Percentiles rank a stretch among this genome's conserved stretches.
Conservation (phyloP, 257 asterid species). For the Oldenlandia corymbosa region DNA sequence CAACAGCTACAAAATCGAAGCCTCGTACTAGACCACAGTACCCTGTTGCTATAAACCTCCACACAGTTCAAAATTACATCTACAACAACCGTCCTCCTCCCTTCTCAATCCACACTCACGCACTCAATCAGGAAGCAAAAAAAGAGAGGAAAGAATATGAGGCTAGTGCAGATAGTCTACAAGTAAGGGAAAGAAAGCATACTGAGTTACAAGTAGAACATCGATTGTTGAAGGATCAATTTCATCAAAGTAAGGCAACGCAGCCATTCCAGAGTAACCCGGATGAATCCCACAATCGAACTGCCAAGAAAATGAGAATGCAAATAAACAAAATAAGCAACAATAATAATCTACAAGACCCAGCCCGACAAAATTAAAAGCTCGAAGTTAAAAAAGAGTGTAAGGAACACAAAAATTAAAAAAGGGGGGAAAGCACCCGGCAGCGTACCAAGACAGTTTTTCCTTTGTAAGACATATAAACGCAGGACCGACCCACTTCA, state of each 20-base stretch:
- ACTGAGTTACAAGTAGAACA: constrained; percentile 93
- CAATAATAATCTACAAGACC: too few species aligned
- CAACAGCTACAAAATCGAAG: background rate
- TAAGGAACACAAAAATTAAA: background rate
- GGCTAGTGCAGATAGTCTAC: too few species aligned
- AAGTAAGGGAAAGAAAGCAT: constrained; percentile 18
- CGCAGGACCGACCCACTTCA: constrained; percentile 98
- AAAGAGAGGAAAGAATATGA: too few species aligned
- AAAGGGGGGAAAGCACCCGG: too few species aligned
- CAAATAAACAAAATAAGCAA: background rate
- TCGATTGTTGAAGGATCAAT: constrained; percentile 83
- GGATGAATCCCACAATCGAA: constrained; percentile 99
- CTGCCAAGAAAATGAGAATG: constrained; percentile 28
- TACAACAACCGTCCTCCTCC: too few species aligned
- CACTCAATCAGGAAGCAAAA: background rate
- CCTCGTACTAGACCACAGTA: background rate
- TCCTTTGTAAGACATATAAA: constrained; percentile 85
- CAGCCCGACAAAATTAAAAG: background rate
- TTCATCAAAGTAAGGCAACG: constrained; percentile 94
- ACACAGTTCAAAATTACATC: too few species aligned
- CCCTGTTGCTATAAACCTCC: background rate
- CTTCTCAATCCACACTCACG: too few species aligned
- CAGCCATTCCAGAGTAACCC: constrained; percentile 93
- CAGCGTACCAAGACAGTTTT: constrained; percentile 65
- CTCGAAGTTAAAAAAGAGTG: background rate